Evolutionary conservation across 768 basidiomycete species (phyloP).

Genomic region (Tephrocybe sp.): DNA sequence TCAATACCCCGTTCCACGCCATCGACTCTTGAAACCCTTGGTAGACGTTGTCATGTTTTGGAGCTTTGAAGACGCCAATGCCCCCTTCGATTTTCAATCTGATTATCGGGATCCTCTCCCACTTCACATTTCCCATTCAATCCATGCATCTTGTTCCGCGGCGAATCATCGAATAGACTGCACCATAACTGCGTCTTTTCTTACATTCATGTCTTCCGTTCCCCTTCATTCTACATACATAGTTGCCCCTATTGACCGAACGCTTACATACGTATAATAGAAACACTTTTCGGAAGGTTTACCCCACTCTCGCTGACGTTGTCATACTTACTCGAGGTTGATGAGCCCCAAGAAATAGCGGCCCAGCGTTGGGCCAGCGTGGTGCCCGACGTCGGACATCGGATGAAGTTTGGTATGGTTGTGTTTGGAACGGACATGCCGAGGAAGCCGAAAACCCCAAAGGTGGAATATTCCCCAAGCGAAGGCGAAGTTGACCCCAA

Average conservation of each 20-base stretch:
- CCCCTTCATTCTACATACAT: background rate
- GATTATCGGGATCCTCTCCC: background rate
- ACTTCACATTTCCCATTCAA: background rate
- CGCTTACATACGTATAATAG: too few species aligned
- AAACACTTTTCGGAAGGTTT: too few species aligned
- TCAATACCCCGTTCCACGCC: constrained; percentile 10
- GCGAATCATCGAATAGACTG: background rate
- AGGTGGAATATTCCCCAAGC: constrained; percentile 16
- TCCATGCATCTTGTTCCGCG: background rate
- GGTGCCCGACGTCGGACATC: background rate
- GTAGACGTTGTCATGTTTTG: constrained; percentile 2
- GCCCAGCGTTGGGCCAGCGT: background rate
- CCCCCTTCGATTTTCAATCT: background rate
- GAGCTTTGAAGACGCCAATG: constrained; percentile 2
- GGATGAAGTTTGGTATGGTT: constrained; percentile 4
- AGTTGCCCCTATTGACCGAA: too few species aligned
- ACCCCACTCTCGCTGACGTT: too few species aligned
- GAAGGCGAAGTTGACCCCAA: constrained; percentile 20
- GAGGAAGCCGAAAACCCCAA: constrained; percentile 22
- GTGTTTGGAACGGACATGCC: constrained; percentile 11
- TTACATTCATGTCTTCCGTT: background rate
- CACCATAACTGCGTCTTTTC: background rate
- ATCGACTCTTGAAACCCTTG: background rate
- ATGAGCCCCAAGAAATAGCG: background rate
- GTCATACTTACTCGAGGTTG: constrained; percentile 5